Evolutionary conservation across 1,139 yeast species (phyloP).

Genomic region (Lodderomyces pseudojiufengensis): DNA sequence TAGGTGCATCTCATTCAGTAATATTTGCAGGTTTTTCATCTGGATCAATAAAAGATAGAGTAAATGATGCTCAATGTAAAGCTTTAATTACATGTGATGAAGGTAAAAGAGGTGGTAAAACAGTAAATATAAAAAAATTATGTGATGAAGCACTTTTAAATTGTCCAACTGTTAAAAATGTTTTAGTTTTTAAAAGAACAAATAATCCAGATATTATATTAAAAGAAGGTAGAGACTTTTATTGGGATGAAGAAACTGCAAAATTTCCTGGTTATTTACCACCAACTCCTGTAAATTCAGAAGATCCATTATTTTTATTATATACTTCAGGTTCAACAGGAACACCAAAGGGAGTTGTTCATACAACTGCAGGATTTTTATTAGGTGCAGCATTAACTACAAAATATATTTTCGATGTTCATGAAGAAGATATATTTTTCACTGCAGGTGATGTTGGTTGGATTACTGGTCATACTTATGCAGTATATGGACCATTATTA

Average conservation of each 20-base stretch:
- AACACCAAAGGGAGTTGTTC: slow-evolving; percentile 97
- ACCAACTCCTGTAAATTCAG: slow-evolving; percentile 83
- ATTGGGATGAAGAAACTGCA: slow-evolving; percentile 87
- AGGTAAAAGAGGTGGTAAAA: slow-evolving; percentile 94
- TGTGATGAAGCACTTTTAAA: slow-evolving; percentile 87
- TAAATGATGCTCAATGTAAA: slow-evolving; percentile 81
- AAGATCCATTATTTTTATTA: slow-evolving; percentile 89
- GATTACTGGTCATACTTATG: slow-evolving; percentile 98
- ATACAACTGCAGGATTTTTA: slow-evolving; percentile 89
- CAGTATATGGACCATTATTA: slow-evolving; percentile 86
- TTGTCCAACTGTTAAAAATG: slow-evolving; percentile 78
- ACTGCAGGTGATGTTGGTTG: slow-evolving; percentile 99
- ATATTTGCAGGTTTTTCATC: slow-evolving; percentile 96
- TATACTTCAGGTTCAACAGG: slow-evolving; percentile 98
- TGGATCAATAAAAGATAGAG: slow-evolving; percentile 89
- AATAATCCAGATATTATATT: slow-evolving; percentile 64
- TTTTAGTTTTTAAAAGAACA: slow-evolving; percentile 84
- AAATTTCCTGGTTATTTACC: slow-evolving; percentile 84
- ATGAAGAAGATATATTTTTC: slow-evolving; percentile 81
- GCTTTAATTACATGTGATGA: slow-evolving; percentile 94
- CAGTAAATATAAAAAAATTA: slow-evolving; percentile 84
- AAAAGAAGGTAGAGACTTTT: slow-evolving; percentile 81
- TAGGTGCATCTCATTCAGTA: slow-evolving; percentile 96
- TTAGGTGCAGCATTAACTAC: slow-evolving; percentile 95
- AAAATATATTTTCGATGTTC: slow-evolving; percentile 89